Evolutionary conservation across 345 rosid genomes (phyloP).

Genomic region (Linum lewisii): DNA sequence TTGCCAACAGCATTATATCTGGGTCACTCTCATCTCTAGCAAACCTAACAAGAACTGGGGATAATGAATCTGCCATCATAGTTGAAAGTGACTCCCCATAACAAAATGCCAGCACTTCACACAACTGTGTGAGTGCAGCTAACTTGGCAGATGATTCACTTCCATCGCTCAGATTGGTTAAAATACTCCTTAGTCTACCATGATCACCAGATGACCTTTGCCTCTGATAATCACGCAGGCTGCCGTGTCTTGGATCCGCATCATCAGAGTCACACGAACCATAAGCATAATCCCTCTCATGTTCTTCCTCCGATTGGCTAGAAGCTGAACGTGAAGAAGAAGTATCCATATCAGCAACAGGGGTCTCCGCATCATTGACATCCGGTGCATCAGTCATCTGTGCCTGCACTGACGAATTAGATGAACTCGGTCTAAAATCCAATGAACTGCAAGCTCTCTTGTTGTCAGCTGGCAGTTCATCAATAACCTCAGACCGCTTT

Average conservation of each 20-base stretch:
- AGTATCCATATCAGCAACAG: slow-evolving; percentile 74
- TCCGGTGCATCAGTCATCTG: slow-evolving; percentile 41
- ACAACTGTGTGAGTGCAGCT: slow-evolving; percentile 65
- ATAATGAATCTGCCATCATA: slow-evolving; percentile 52
- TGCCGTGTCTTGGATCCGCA: slow-evolving; percentile 40
- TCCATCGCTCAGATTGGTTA: slow-evolving; percentile 42
- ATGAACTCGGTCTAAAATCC: slow-evolving; percentile 68
- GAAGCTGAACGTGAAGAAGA: slow-evolving; percentile 81
- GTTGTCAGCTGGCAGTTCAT: slow-evolving; percentile 87
- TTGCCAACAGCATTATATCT: slow-evolving; percentile 65
- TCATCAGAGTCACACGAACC: slow-evolving; percentile 88
- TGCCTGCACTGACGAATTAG: slow-evolving; percentile 52
- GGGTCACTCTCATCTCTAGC: slow-evolving; percentile 54
- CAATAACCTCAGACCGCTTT: slow-evolving; percentile 63
- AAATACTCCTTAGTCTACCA: slow-evolving; percentile 51
- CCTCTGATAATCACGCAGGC: slow-evolving; percentile 53
- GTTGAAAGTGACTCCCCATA: slow-evolving; percentile 67
- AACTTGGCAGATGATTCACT: slow-evolving; percentile 51
- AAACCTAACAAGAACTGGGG: slow-evolving; percentile 68
- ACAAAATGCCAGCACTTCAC: slow-evolving; percentile 83
- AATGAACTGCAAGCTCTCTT: slow-evolving; percentile 85
- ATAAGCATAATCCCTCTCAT: slow-evolving; percentile 57
- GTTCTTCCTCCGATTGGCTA: slow-evolving; percentile 61
- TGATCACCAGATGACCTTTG: slow-evolving; percentile 55
- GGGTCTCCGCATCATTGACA: slow-evolving; percentile 13